Percentiles rank a stretch among this genome's conserved stretches.
These are phyloP conservation scores for Cornus florida DNA, from an alignment of 148 eudicot species.

Conservation along the genomic window DNA sequence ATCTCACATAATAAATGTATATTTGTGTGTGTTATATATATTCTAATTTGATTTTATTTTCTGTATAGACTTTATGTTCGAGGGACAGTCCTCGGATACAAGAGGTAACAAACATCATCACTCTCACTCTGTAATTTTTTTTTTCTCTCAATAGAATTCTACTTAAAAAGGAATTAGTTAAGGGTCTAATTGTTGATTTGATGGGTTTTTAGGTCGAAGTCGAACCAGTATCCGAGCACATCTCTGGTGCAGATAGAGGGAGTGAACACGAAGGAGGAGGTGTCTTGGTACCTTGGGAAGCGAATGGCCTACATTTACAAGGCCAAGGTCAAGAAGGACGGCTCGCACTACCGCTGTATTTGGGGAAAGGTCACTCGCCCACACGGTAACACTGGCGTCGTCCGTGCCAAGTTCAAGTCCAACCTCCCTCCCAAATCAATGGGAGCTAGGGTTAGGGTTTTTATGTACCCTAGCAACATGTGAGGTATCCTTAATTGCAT, in stretches of 20 bases:
- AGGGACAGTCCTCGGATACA: slow-evolving; percentile 2
- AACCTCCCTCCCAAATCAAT: slow-evolving; percentile 54
- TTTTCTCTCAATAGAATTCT: too few species aligned
- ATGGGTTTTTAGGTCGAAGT: slow-evolving; percentile 25
- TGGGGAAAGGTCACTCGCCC: slow-evolving; percentile 56
- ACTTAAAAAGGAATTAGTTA: too few species aligned
- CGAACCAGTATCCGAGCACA: slow-evolving; percentile 40
- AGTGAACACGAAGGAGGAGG: slow-evolving; percentile 41
- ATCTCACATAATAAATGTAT: too few species aligned
- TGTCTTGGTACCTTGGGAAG: slow-evolving; percentile 45
- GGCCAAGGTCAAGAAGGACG: slow-evolving; percentile 48
- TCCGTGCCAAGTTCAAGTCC: slow-evolving; percentile 51
- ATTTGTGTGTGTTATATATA: too few species aligned
- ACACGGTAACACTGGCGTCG: slow-evolving; percentile 51
- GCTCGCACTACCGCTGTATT: slow-evolving; percentile 48
- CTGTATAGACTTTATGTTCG: background rate
- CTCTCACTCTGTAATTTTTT: too few species aligned
- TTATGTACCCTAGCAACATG: slow-evolving; percentile 58
- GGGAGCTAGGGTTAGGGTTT: slow-evolving; percentile 50
- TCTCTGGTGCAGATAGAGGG: slow-evolving; percentile 37
- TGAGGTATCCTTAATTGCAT: slow-evolving; percentile 23
- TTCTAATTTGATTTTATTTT: too few species aligned
- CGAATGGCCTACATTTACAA: slow-evolving; percentile 45
- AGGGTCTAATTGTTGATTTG: background rate
- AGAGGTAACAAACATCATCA: background rate